phyloP scores from a whole-genome alignment of 1,139 yeast genomes.

The Geotrichum restrictum region DNA sequence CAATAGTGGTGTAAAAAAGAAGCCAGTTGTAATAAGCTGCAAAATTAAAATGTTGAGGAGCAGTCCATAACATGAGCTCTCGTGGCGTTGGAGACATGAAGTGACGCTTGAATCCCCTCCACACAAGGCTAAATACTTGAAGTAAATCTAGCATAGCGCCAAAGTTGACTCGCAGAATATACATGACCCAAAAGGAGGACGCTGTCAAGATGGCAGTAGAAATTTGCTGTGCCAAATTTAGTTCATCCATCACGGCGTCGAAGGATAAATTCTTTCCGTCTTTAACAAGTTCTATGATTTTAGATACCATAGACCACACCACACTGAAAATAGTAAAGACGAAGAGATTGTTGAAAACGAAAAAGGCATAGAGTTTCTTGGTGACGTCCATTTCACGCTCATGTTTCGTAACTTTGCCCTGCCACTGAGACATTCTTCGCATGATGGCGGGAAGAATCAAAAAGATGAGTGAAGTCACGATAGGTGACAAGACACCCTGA shows the following conservation, averaged over 20 bases:
- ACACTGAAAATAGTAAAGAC: constrained; percentile 42
- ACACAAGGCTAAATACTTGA: constrained; percentile 35
- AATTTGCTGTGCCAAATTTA: constrained; percentile 36
- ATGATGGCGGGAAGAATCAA: constrained; percentile 39
- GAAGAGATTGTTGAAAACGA: constrained; percentile 41
- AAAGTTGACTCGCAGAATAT: constrained; percentile 38
- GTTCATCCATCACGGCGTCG: constrained; percentile 26
- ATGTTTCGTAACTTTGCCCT: constrained; percentile 41
- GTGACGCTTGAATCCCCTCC: constrained; percentile 32
- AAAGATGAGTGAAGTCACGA: constrained; percentile 39
- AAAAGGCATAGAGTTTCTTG: constrained; percentile 39
- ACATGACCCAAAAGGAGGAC: constrained; percentile 45
- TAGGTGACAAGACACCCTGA: constrained; percentile 43
- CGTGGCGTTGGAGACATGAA: constrained; percentile 41
- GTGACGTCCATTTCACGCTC: constrained; percentile 42
- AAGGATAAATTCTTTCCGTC: constrained; percentile 28
- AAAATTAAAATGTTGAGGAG: constrained; percentile 40
- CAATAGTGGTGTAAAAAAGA: constrained; percentile 41
- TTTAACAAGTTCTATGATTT: constrained; percentile 32
- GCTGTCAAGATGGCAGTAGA: constrained; percentile 40
- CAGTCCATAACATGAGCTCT: constrained; percentile 36
- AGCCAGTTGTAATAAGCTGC: constrained; percentile 40
- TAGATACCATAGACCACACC: constrained; percentile 40
- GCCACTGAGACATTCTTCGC: constrained; percentile 41
- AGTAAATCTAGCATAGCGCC: constrained; percentile 38